Evolutionary conservation across 768 basidiomycete genomes (phyloP), one percentile per base, ranked within the genome.

Genomic region (Pulveroboletus sp.): DNA sequence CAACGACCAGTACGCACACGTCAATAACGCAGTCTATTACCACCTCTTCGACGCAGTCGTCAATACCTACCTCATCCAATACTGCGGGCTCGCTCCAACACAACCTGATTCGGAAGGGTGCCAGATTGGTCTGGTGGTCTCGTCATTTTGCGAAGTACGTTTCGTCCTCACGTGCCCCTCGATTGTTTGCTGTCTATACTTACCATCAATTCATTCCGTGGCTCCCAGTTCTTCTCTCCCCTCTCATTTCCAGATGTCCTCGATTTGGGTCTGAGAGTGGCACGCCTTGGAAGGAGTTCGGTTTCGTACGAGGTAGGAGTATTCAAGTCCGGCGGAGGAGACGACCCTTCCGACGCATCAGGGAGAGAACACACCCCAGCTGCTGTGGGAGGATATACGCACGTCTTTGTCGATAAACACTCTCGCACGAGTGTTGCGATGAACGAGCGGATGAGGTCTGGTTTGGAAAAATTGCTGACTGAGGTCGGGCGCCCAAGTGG

Each of bases 1-100:
- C 74, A 91, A 90, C 59, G 89, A 91, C 72, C 87, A 89, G 58
- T 91, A 91, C 61, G 76, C 79, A 12, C 89, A 91, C 53, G 71
- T 90, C 60, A 90, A 91, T 69, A 92, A 91, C 65, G 76, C 85
- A 0, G 70, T 89, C 14, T 92, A 89, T 67, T 86, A 88, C 61
- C 85, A 86, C 59, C 74, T 88, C 48, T 87, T 90, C 68, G 89
- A 91, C 68, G 87, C 88, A 5, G 72, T 89, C 59, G 73, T 91
- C 66, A 92, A 91, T 64, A 77, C 84, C 9, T 92, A 88, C 66
- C 80, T 90, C 53, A 82, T 89, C 31, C 70, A 78, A 46, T 70
- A 74, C 27, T 90, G 87, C 56, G 76, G 73, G 11, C 72, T 82
- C 32, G 61, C 73, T 4, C 86, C 88, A 0, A 63, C 69, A 4